phyloP scores from a whole-genome alignment of 495 filamentous ascomycete genomes.

The Aspergillus funiculosus region DNA sequence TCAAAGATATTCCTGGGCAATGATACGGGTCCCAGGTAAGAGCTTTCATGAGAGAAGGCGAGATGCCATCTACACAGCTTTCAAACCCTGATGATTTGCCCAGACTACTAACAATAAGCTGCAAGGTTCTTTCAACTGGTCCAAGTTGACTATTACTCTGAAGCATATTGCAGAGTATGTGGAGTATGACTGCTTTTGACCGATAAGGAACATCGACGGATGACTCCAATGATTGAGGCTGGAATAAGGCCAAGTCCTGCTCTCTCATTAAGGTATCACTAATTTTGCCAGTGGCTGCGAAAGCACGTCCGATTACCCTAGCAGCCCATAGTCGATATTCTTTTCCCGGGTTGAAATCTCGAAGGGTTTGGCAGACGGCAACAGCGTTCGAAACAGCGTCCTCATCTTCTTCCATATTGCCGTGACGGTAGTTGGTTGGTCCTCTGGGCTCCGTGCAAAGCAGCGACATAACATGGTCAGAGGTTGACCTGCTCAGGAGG shows the following conservation, averaged over 20 bases:
- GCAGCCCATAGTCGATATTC: conserved; percentile 81
- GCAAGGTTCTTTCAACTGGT: conserved; percentile 70
- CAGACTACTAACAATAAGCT: conserved; percentile 59
- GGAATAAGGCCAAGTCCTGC: conserved; percentile 30
- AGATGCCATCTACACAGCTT: conserved; percentile 42
- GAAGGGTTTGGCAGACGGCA: conserved; percentile 69
- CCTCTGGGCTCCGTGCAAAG: conserved; percentile 66
- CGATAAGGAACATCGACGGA: conserved; percentile 16
- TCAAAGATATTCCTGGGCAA: conserved; percentile 27
- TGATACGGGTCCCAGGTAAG: conserved; percentile 43
- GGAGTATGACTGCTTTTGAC: conserved; percentile 53
- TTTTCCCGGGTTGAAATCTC: conserved; percentile 50
- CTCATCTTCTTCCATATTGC: conserved; percentile 57
- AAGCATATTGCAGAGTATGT: conserved; percentile 61
- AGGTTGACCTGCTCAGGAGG: conserved; percentile 61
- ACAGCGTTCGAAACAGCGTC: conserved; percentile 54
- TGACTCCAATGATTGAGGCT: conserved; percentile 2
- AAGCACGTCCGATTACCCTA: conserved; percentile 75
- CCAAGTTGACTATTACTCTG: conserved; percentile 61
- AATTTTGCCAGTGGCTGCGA: conserved; percentile 65
- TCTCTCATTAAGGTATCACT: conserved; percentile 37
- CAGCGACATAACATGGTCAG: conserved; percentile 64
- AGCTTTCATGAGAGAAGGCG: conserved; percentile 34
- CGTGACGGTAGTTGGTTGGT: conserved; percentile 48
- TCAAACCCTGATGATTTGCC: conserved; percentile 39